Base-by-base conservation (phyloP, 1,139 yeast genomes). In the Suhomyces terraborum region DNA sequence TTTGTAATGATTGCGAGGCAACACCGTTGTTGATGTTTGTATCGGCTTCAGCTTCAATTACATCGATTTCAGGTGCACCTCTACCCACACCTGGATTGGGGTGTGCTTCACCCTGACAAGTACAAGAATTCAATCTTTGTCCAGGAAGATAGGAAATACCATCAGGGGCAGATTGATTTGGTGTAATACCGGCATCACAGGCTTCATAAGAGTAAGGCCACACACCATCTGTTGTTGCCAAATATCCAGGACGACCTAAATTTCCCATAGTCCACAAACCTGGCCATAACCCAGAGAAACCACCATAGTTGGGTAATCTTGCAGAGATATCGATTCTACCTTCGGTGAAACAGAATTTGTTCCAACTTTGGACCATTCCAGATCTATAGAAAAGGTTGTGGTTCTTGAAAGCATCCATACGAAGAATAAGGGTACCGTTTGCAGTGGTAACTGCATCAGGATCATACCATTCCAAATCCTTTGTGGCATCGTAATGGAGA, bases 41-140 rank as follows among this genome's bases (percentile, higher is more conserved):
- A 47, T 73, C 79, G 4, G 77, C 75, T 45, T 84, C 83, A 43
- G 85, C 96, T 75, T 88, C 96, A 36, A 88, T 56, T 30, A 81
- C 80, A 77, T 88, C 96, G 51, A 88, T 84, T 73, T 88, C 96
- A 1, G 95, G 95, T 0, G 95, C 94, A 37, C 95, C 95, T 59
- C 96, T 77, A 18, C 95, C 96, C 2, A 62, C 62, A 28, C 95
- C 96, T 4, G 69, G 75, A 53, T 81, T 86, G 26, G 95, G 95
- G 59, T 87, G 95, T 4, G 41, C 18, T 52, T 80, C 86, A 16
- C 84, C 88, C 34, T 71, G 66, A 66, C 95, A 88, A 0, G 87
- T 79, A 64, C 95, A 88, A 20, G 67, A 58, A 34, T 55, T 60
- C 36, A 62, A 53, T 40, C 58, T 51, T 37, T 62, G 67, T 5